phyloP scores from a whole-genome alignment of 176 grass and related monocot species.

The Eleusine coracana region DNA sequence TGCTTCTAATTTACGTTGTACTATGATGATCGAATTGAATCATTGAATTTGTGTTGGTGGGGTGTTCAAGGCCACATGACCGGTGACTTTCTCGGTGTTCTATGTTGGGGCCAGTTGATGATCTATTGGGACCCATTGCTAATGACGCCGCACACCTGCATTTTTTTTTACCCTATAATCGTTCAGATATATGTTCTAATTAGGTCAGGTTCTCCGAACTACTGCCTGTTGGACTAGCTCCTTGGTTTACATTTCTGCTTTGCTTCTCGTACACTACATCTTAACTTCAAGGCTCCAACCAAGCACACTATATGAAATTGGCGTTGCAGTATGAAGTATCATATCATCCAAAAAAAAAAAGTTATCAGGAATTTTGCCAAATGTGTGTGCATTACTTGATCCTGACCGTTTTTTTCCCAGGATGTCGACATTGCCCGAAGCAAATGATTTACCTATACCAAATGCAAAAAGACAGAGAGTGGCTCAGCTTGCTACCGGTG shows the following conservation, averaged over 20 bases:
- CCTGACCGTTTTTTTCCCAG: slow-evolving; percentile 31
- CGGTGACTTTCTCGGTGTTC: background rate
- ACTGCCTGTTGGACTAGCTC: background rate
- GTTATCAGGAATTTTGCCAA: background rate
- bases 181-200: background rate
- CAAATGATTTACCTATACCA: slow-evolving; percentile 50
- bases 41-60: background rate
- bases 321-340: background rate
- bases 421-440: slow-evolving; percentile 79
- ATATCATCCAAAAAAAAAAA: background rate
- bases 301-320: no score
- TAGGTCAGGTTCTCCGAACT: background rate
- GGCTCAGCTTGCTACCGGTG: slow-evolving; percentile 30
- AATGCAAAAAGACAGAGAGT: slow-evolving; percentile 39
- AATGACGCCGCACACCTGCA: background rate
- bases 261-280: background rate
- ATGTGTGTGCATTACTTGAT: slow-evolving; percentile 20
- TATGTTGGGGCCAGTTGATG: background rate
- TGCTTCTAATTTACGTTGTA: background rate
- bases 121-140: background rate
- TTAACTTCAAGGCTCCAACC: background rate
- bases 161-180: background rate
- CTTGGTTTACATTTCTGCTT: background rate
- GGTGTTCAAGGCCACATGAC: background rate
- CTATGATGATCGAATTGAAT: background rate